These are phyloP conservation scores for Pythium insidiosum DNA, from an alignment of 352 stramenopile species.

Conservation along the genomic window DNA sequence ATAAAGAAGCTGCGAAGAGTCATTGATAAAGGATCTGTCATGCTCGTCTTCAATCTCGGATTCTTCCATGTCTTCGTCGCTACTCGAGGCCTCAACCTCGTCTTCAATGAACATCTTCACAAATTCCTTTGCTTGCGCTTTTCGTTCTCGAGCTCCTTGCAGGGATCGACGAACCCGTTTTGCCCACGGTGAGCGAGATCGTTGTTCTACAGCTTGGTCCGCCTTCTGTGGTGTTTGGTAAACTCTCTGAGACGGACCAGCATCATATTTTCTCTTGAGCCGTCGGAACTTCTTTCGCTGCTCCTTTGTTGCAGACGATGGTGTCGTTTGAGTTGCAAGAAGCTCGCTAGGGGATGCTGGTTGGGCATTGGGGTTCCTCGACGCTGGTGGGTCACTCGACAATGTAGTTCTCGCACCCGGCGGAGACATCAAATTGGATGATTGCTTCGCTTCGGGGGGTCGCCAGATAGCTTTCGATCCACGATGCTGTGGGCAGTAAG, in stretches of 20 bases:
- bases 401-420: no score
- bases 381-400: no score
- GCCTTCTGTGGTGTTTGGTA: neutral
- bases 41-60: slow-evolving; percentile 21
- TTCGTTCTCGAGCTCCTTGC: slow-evolving; percentile 13
- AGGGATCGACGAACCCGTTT: slow-evolving; percentile 57
- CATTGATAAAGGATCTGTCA: slow-evolving; percentile 75
- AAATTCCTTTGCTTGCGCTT: slow-evolving; percentile 6
- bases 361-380: no score
- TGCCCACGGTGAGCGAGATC: slow-evolving; percentile 34
- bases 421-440: no score
- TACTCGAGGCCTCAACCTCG: slow-evolving; percentile 45
- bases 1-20: slow-evolving; percentile 77
- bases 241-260: slow-evolving; percentile 23
- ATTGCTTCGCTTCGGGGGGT: no score
- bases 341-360: slow-evolving; percentile 40
- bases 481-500: slow-evolving; percentile 50
- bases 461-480: no score
- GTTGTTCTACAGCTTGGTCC: neutral
- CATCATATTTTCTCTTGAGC: slow-evolving; percentile 66
- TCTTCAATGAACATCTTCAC: slow-evolving; percentile 64
- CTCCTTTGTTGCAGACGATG: slow-evolving; percentile 48
- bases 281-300: slow-evolving; percentile 49
- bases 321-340: slow-evolving; percentile 30
- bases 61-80: slow-evolving; percentile 52